Evolutionary conservation across 2,329 filamentous ascomycete species (phyloP).

Genomic region (Phialophora macrospora): DNA sequence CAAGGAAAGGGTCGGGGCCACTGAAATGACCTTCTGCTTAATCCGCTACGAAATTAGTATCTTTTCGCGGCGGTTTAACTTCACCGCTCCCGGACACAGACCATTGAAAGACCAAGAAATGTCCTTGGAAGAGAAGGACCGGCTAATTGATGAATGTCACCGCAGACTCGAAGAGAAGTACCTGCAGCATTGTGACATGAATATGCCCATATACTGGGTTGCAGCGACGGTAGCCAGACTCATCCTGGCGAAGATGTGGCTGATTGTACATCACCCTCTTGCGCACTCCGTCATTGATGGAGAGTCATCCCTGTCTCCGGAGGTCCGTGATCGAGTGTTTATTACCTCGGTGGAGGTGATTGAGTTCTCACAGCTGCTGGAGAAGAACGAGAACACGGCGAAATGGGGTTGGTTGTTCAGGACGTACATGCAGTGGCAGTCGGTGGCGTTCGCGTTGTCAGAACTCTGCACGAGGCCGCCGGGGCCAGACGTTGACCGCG

Average conservation of each 20-base stretch:
- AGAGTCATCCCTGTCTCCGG: constrained; percentile 62
- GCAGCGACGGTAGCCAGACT: constrained; percentile 70
- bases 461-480: constrained; percentile 63
- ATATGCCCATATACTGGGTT: constrained; percentile 67
- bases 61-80: constrained; percentile 48
- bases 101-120: constrained; percentile 30
- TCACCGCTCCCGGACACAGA: constrained; percentile 41
- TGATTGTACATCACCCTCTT: constrained; percentile 76
- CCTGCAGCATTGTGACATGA: constrained; percentile 58
- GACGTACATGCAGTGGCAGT: constrained; percentile 70
- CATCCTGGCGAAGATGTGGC: constrained; percentile 77
- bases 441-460: constrained; percentile 64
- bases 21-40: constrained; percentile 59
- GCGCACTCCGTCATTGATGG: constrained; percentile 56
- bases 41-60: constrained; percentile 61
- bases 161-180: constrained; percentile 62
- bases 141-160: constrained; percentile 59
- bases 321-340: constrained; percentile 71
- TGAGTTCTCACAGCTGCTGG: constrained; percentile 70
- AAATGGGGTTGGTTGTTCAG: constrained; percentile 70
- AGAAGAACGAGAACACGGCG: constrained; percentile 64
- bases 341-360: constrained; percentile 74
- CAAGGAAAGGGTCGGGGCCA: constrained; percentile 55
- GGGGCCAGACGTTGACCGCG: constrained; percentile 63
- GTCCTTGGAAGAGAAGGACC: constrained; percentile 46